Evolutionary conservation across 805 yeast species (phyloP).

Genomic region (Pichia gijzeniarum): DNA sequence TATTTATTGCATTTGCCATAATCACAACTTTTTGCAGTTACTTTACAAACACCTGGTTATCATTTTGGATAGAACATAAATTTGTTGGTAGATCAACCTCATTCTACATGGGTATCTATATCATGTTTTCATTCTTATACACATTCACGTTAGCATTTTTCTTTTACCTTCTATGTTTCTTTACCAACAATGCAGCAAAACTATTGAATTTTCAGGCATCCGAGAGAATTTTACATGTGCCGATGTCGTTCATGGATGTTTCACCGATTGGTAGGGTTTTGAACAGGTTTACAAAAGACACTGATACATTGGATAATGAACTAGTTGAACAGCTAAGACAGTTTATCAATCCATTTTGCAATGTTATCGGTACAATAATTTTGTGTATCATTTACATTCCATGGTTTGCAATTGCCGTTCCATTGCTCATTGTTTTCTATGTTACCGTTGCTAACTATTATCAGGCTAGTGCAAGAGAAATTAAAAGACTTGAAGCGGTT

Average conservation of each 20-base stretch:
- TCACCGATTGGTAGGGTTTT: constrained; percentile 85
- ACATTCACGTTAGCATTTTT: constrained; percentile 37
- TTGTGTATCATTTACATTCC: constrained; percentile 67
- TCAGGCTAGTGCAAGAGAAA: constrained; percentile 67
- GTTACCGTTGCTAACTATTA: constrained; percentile 47
- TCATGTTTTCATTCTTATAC: constrained; percentile 49
- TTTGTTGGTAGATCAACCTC: constrained; percentile 42
- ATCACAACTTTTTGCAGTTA: constrained; percentile 45
- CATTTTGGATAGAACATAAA: constrained; percentile 67
- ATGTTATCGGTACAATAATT: constrained; percentile 56
- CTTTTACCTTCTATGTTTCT: constrained; percentile 42
- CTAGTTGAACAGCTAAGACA: constrained; percentile 62
- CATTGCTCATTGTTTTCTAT: constrained; percentile 43
- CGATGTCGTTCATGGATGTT: constrained; percentile 77
- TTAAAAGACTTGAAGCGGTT: constrained; percentile 68
- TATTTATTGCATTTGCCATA: constrained; percentile 18
- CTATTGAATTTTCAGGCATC: constrained; percentile 47
- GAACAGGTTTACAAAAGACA: constrained; percentile 83
- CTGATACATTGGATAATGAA: constrained; percentile 78
- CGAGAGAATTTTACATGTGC: constrained; percentile 58
- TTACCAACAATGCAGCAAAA: constrained; percentile 48
- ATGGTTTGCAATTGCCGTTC: constrained; percentile 66
- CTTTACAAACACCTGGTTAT: constrained; percentile 71
- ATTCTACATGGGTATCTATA: constrained; percentile 70
- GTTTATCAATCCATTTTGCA: constrained; percentile 46